Conservation (phyloP, 345 rosid species). For the Lagerstroemia speciosa region DNA sequence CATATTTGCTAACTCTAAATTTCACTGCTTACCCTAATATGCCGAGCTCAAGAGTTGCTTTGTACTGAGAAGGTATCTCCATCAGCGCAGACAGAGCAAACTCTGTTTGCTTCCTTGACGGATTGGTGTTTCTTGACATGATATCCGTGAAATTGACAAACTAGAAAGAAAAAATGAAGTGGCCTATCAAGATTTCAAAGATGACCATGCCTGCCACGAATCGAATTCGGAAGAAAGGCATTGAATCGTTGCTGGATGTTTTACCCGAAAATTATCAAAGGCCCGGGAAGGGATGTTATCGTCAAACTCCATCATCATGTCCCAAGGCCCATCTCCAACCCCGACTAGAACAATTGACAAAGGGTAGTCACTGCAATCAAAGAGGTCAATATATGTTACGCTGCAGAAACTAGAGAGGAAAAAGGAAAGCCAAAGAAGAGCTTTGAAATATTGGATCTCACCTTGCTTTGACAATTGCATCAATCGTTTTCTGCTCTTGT, state of each 20-base stretch:
- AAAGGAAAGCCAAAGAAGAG: background rate
- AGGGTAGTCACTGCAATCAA: conserved; percentile 29
- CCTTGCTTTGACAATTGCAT: conserved; percentile 48
- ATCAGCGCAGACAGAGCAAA: conserved; percentile 42
- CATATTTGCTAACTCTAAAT: background rate
- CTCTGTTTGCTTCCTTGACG: conserved; percentile 30
- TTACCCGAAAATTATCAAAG: conserved; percentile 45
- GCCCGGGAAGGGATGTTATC: conserved; percentile 44
- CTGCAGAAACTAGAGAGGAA: background rate
- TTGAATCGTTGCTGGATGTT: background rate
- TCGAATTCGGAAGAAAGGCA: background rate
- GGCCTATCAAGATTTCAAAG: background rate
- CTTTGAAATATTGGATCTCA: background rate
- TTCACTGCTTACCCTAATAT: conserved; percentile 30
- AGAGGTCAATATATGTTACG: background rate
- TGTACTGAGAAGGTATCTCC: conserved; percentile 47
- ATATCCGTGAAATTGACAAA: conserved; percentile 48
- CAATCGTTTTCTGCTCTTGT: conserved; percentile 36
- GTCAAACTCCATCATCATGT: conserved; percentile 48
- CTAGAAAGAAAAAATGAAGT: conserved; percentile 11
- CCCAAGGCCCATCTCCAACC: conserved; percentile 51
- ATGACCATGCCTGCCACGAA: background rate
- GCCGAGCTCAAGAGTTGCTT: conserved; percentile 36
- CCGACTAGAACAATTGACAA: conserved; percentile 41
- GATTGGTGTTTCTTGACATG: conserved; percentile 28